These are phyloP conservation scores for Tripidium arundinaceum DNA, from an alignment of 202 grass and related monocot genomes.

Conservation along the genomic window DNA sequence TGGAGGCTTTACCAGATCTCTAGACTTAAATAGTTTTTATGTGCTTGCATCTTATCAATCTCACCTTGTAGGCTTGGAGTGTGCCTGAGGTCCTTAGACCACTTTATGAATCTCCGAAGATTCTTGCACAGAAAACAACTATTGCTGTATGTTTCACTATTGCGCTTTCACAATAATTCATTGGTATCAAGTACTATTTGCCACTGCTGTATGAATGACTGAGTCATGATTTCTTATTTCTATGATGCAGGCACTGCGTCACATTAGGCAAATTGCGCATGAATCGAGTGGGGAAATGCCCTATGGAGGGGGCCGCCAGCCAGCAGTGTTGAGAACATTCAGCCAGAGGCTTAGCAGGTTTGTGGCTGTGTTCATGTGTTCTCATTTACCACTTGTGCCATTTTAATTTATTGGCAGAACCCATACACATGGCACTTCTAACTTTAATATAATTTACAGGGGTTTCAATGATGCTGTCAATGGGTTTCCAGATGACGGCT, in stretches of 20 bases:
- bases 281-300: conserved; percentile 81
- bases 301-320: conserved; percentile 68
- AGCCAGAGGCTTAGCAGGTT: conserved; percentile 94
- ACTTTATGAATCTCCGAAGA: conserved; percentile 90
- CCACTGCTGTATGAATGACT: neutral
- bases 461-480: conserved; percentile 97
- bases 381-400: neutral
- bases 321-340: conserved; percentile 88
- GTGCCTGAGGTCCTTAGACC: conserved; percentile 93
- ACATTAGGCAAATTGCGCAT: conserved; percentile 91
- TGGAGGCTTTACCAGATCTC: neutral
- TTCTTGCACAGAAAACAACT: conserved; percentile 93
- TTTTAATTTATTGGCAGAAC: neutral
- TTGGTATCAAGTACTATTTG: neutral
- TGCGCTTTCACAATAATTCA: neutral
- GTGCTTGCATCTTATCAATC: conserved; percentile 4
- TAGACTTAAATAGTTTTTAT: neutral
- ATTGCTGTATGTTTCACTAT: conserved; percentile 60
- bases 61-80: conserved; percentile 67
- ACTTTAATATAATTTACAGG: conserved; percentile 38
- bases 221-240: conserved; percentile 12
- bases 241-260: conserved; percentile 67
- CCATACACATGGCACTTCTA: neutral
- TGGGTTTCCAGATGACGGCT: conserved; percentile 88
- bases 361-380: conserved; percentile 23